These are phyloP conservation scores for Trypanosoma platydactyli DNA, from an alignment of 208 protist species.

Conservation along the genomic window DNA sequence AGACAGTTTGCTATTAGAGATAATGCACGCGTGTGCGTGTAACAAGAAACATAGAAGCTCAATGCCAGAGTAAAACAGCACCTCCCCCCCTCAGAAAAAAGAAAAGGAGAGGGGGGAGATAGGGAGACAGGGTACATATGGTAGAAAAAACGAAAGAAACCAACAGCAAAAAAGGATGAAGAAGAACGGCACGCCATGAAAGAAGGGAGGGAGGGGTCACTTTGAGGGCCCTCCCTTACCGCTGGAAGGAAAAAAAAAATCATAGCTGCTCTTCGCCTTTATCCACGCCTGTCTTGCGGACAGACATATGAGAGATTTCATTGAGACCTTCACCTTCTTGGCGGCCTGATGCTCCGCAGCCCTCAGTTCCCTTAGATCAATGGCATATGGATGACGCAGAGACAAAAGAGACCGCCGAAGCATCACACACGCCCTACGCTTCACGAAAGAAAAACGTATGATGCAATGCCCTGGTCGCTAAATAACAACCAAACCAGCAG, in stretches of 20 bases:
- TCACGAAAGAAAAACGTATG: neutral
- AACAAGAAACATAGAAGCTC: neutral
- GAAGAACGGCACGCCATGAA: neutral
- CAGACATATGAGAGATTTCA: conserved; percentile 1
- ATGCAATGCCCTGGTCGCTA: neutral
- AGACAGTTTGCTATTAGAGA: no score
- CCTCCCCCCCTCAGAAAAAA: no score
- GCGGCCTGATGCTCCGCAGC: neutral
- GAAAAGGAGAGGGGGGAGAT: neutral
- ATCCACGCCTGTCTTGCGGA: conserved; percentile 12
- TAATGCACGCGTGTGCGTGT: conserved; percentile 25
- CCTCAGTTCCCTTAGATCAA: conserved; percentile 38
- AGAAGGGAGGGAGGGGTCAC: conserved; percentile 1
- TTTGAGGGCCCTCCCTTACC: conserved; percentile 19
- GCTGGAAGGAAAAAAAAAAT: conserved; percentile 25
- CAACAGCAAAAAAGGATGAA: neutral
- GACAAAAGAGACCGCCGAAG: conserved; percentile 3
- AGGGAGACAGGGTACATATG: conserved; percentile 4
- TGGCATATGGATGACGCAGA: conserved; percentile 51
- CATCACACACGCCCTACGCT: conserved; percentile 14
- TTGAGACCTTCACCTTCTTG: neutral
- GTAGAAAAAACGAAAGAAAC: conserved; percentile 12
- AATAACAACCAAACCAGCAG: no score
- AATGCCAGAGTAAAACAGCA: neutral
- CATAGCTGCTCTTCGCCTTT: conserved; percentile 24